Base-by-base conservation (phyloP, 306 rosid species). In the Cucurbita moschata region DNA sequence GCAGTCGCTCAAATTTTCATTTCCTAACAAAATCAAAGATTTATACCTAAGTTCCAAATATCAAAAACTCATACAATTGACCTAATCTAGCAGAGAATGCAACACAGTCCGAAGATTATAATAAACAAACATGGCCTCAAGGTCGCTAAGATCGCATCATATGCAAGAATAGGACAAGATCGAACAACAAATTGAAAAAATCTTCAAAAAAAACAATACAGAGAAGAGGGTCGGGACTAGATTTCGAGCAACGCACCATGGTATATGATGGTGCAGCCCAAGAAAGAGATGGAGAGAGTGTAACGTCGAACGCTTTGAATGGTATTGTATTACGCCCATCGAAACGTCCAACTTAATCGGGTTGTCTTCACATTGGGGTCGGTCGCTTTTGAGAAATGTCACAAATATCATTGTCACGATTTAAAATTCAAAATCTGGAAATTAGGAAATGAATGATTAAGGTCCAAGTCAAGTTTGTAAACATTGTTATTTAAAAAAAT, bases 251-350 rank as follows among this genome's bases (percentile, higher is more conserved):
- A 49, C 56, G 7, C 12, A 67, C 73, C 73, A 67, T 67, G 56
- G 56, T 5, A 6, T 4, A 10, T 11, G 73, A 67, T 13, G 42
- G 13, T 7, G 73, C 56, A 46, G 42, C 73, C 50, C 1, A 30
- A 67, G 16, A 13, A 65, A 21, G 73, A 67, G 26, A 67, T 44
- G 12, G 10, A 10, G 56, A 67, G 56, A 67, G 12, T 23, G 23
- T 12, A 67, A 42, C 42, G 56, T 67, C 56, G 54, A 67, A 67
- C n/a, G 42, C 40, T 67, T 44, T 67, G 73, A 67, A 67, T 64
- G 10, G 9, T 46, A 10, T 10, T 21, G 9, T 67, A 10, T 10
- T 21, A 11, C 35, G 8, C 68, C 10, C 10, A 66, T 66, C 10
- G 38, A n/a, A 66, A 43, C 66, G n/a, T 65, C 53, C 42, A 40